These are phyloP conservation scores for Vigna reflexopilosa DNA, from an alignment of 306 rosid genomes.

Conservation along the genomic window DNA sequence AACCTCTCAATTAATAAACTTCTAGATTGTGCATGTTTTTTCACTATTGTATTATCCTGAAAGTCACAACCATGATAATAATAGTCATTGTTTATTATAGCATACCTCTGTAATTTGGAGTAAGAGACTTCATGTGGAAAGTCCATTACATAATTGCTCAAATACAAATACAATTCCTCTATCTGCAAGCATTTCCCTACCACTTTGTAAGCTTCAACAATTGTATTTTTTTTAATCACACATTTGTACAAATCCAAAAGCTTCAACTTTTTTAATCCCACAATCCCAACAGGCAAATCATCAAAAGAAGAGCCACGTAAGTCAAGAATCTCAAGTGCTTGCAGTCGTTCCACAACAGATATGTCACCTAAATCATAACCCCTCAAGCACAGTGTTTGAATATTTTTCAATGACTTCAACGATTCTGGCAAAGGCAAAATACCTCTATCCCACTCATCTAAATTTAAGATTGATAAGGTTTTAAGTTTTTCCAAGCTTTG, in stretches of 20 bases:
- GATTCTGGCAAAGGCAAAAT: neutral
- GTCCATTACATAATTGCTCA: neutral
- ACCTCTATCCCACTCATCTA: no score
- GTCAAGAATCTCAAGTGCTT: constrained; percentile 37
- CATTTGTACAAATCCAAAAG: neutral
- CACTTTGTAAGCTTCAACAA: constrained; percentile 22
- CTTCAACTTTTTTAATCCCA: constrained; percentile 4
- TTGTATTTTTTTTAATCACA: neutral
- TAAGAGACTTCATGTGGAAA: neutral
- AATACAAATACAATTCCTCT: constrained; percentile 27
- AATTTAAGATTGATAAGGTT: neutral
- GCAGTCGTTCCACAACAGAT: constrained; percentile 10
- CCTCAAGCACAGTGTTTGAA: neutral
- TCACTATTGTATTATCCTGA: no score
- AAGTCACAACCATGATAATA: no score
- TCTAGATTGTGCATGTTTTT: neutral
- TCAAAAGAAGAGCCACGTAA: neutral
- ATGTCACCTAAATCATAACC: constrained; percentile 3
- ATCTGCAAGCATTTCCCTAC: constrained; percentile 4
- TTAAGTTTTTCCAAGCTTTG: constrained; percentile 16
- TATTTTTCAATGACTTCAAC: neutral
- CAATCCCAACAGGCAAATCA: constrained; percentile 21
- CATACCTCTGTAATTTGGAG: neutral
- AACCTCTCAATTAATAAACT: neutral
- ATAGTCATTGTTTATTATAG: neutral